A percentile compares a stretch with the other conserved stretches of the same genome.
Evolutionary conservation across 371 early-diverging fungal species (phyloP).

Genomic region (Mucor irregularis): DNA sequence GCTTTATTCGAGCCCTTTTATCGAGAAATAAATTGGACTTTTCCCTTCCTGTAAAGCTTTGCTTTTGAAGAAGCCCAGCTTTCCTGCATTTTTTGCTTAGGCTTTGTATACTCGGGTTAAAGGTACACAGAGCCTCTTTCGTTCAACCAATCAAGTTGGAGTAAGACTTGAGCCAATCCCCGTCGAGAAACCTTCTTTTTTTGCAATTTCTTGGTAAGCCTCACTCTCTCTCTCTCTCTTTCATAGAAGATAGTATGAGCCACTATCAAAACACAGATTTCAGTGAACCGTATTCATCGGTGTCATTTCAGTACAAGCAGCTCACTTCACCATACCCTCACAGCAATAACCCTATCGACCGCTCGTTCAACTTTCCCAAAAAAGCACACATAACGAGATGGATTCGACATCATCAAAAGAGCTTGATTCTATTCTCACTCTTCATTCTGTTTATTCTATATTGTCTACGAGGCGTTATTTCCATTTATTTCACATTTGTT

Average conservation of each 20-base stretch:
- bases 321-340: conserved; percentile 47
- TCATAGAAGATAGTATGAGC: conserved; percentile 11
- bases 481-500: conserved; percentile 35
- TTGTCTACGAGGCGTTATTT: conserved; percentile 36
- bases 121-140: too few relatives aligned
- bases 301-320: conserved; percentile 48
- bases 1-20: too few relatives aligned
- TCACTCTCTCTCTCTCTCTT: too few relatives aligned
- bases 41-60: too few relatives aligned
- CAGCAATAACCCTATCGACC: conserved; percentile 4
- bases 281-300: conserved; percentile 49
- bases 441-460: conserved; percentile 30
- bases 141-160: too few relatives aligned
- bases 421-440: conserved; percentile 19
- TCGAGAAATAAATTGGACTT: too few relatives aligned
- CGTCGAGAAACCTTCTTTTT: too few relatives aligned
- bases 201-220: too few relatives aligned
- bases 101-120: too few relatives aligned
- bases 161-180: too few relatives aligned
- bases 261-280: conserved; percentile 17
- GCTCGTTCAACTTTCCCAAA: background rate
- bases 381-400: conserved; percentile 21
- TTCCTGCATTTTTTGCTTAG: too few relatives aligned
- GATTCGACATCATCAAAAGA: conserved; percentile 40
- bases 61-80: too few relatives aligned